Evolutionary conservation across 495 filamentous ascomycete genomes (phyloP).

Genomic region (Cercophora samala): DNA sequence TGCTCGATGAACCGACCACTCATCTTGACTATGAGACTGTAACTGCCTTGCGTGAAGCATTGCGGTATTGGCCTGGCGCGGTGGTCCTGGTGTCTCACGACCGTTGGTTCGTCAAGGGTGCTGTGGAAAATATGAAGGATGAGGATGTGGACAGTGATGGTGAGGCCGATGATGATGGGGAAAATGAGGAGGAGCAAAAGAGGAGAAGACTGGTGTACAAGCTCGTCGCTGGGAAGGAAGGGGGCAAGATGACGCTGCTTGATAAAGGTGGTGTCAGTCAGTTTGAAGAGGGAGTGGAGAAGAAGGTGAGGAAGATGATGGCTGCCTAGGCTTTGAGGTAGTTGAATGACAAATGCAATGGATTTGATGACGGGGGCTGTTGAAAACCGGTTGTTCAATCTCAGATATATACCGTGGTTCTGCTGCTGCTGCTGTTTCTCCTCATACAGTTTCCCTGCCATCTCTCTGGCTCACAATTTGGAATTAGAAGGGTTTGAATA

Average conservation of each 20-base stretch:
- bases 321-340: not conserved
- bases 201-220: slow-evolving; percentile 59
- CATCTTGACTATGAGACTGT: slow-evolving; percentile 79
- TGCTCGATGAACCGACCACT: slow-evolving; percentile 84
- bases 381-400: too few relatives aligned
- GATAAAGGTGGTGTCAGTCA: slow-evolving; percentile 53
- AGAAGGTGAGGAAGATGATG: slow-evolving; percentile 50
- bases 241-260: slow-evolving; percentile 55
- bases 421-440: too few relatives aligned
- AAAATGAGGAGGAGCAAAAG: slow-evolving; percentile 37
- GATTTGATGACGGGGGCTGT: too few relatives aligned
- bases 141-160: slow-evolving; percentile 51
- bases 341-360: not conserved
- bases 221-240: slow-evolving; percentile 37
- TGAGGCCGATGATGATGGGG: slow-evolving; percentile 43
- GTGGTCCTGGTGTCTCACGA: slow-evolving; percentile 74
- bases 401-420: too few relatives aligned
- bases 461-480: too few relatives aligned
- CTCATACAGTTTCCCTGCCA: too few relatives aligned
- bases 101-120: slow-evolving; percentile 66
- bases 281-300: slow-evolving; percentile 64
- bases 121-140: slow-evolving; percentile 62
- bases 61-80: slow-evolving; percentile 65
- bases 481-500: too few relatives aligned
- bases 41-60: slow-evolving; percentile 59